Evolutionary conservation across 2,329 filamentous ascomycete genomes (phyloP), one percentile per base, ranked within the genome.

Genomic region (Diaporthe australafricana): DNA sequence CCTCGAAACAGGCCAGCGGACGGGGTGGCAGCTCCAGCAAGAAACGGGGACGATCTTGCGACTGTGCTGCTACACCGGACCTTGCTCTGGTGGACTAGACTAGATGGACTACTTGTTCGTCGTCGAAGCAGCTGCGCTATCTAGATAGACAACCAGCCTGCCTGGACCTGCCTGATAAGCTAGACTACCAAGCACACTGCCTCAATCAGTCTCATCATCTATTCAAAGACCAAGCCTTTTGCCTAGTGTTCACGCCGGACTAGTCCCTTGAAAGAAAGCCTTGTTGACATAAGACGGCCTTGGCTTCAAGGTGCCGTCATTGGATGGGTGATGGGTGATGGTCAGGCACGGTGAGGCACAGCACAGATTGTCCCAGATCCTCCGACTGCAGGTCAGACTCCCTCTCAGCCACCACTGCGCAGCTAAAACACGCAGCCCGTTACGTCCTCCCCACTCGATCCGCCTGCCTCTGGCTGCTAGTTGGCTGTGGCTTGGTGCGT

Each of bases 341-440:
- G 38, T 27, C 35, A 27, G 22, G n/a, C 22, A 42, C 17, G 16
- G 30, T 7, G 57, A 60, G 35, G 22, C 35, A 40, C 32, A 40
- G 32, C 53, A 57, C 35, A 35, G 22, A 20, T 48, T 22, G 42
- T 48, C 45, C 42, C 57, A 48, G 40, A 47, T 63, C 27, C 57
- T 63, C 40, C 40, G 57, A 38, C 57, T 62, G 57, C 57, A 62
- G 14, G 57, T 32, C 57, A 63, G 57, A 47, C 30, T 63, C 35
- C 42, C 60, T 38, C 60, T 48, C 42, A 63, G 60, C 60, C 42
- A 48, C 60, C 60, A 38, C 57, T 63, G 57, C 57, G 27, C 57
- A 63, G 40, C 40, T 63, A 63, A 47, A 32, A 63, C 57, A 42
- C 57, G 57, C 57, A 63, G 57, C 57, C 40, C 20, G 57, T 47